A percentile compares a stretch with the other conserved stretches of the same genome.
phyloP scores from a whole-genome alignment of 768 basidiomycete genomes.

The Dioszegia hungarica region DNA sequence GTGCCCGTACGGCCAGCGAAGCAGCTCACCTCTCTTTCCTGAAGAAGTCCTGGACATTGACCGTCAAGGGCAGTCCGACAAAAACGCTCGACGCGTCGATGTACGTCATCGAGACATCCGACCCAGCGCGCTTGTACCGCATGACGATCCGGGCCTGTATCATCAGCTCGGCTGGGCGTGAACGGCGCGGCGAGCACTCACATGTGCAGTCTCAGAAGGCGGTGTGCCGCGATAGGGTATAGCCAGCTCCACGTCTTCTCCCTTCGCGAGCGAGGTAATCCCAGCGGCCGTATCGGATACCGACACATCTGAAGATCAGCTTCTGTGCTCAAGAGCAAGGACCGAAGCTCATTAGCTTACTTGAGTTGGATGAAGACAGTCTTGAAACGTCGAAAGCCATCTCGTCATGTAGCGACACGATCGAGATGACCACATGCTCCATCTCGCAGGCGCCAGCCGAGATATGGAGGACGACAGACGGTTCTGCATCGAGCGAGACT shows the following conservation, averaged over 20 bases:
- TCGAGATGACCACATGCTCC: conserved; percentile 6
- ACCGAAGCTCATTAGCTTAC: not conserved
- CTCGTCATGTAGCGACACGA: not conserved
- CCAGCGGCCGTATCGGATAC: conserved; percentile 1
- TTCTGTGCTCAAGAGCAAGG: not conserved
- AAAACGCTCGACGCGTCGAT: conserved; percentile 41
- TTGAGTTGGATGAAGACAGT: not conserved
- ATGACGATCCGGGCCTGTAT: conserved; percentile 62
- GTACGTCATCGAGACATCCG: conserved; percentile 5
- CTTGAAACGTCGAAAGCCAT: not conserved
- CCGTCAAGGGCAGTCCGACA: conserved; percentile 73
- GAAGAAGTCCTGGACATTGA: conserved; percentile 97
- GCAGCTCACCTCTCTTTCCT: conserved; percentile 65
- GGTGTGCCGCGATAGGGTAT: conserved; percentile 44
- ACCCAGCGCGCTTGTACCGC: conserved; percentile 58
- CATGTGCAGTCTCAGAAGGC: conserved; percentile 51
- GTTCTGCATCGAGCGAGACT: conserved; percentile 4
- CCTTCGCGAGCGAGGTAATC: conserved; percentile 16
- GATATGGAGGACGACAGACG: not conserved
- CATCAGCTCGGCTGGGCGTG: not conserved
- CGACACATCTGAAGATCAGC: conserved; percentile 4
- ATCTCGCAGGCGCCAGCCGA: not conserved
- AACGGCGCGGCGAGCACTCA: not conserved
- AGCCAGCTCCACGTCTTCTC: conserved; percentile 22
- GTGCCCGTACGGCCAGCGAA: not conserved